These are phyloP conservation scores for Schwanniomyces pseudopolymorphus DNA, from an alignment of 805 yeast species.

Conservation along the genomic window DNA sequence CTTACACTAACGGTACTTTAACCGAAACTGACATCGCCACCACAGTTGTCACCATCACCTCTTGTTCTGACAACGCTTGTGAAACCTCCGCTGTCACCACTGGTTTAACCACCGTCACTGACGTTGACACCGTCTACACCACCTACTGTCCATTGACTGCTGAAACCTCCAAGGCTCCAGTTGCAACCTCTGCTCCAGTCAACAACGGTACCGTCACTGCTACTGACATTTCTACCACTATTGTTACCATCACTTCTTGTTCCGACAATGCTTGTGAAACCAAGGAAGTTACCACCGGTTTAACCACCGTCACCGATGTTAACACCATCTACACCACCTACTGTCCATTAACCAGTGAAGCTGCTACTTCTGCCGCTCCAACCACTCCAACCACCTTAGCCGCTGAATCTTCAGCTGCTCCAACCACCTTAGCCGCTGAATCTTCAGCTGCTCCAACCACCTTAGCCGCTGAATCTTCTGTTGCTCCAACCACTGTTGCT, in stretches of 20 bases:
- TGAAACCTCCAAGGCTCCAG: conserved; percentile 16
- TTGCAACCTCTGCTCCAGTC: conserved; percentile 25
- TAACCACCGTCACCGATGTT: conserved; percentile 31
- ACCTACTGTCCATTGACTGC: conserved; percentile 34
- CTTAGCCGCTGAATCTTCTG: conserved; percentile 8
- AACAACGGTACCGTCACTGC: conserved; percentile 27
- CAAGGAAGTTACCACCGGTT: conserved; percentile 33
- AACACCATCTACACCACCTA: conserved; percentile 37
- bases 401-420: conserved; percentile 11
- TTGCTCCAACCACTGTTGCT: not conserved
- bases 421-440: conserved; percentile 5
- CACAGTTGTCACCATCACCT: conserved; percentile 36
- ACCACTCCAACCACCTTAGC: conserved; percentile 9
- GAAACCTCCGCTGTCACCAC: conserved; percentile 28
- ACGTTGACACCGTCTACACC: conserved; percentile 31
- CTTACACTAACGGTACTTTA: conserved; percentile 28
- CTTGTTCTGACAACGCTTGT: conserved; percentile 35
- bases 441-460: conserved; percentile 5
- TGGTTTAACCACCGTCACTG: conserved; percentile 37
- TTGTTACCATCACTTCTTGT: conserved; percentile 39
- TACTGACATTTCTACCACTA: conserved; percentile 28
- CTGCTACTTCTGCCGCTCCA: too few species aligned
- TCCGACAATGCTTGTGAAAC: conserved; percentile 27
- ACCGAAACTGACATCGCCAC: conserved; percentile 27
- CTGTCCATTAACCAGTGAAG: conserved; percentile 29